Evolutionary conservation across 2,329 filamentous ascomycete genomes (phyloP).

Genomic region (Colletotrichum sp.): DNA sequence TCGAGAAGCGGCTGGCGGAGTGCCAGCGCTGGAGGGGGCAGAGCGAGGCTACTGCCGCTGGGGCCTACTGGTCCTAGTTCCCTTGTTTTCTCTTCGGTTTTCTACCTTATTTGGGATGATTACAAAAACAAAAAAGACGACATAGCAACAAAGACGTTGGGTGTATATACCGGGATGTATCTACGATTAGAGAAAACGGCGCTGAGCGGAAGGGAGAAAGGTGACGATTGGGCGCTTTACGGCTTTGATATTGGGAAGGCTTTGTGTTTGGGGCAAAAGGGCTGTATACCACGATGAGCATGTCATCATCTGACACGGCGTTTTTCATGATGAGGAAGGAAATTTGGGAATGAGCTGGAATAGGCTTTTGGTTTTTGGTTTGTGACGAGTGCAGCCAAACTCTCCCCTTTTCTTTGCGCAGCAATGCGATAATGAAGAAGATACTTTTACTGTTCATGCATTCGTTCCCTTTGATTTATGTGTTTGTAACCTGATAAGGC

Average conservation of each 20-base stretch:
- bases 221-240: background rate
- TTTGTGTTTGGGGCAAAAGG: background rate
- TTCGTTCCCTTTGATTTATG: no score
- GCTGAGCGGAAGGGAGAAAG: background rate
- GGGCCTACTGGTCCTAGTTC: background rate
- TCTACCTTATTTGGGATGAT: background rate
- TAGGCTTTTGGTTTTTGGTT: background rate
- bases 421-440: background rate
- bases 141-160: background rate
- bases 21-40: constrained; percentile 10
- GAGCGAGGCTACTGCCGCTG: constrained; percentile 1
- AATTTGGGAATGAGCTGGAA: background rate
- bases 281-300: background rate
- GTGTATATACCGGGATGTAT: background rate
- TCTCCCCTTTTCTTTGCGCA: background rate
- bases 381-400: background rate
- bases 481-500: no score
- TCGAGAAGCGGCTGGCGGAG: constrained; percentile 29
- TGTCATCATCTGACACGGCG: background rate
- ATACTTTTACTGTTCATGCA: background rate
- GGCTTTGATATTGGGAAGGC: background rate
- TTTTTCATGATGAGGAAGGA: background rate
- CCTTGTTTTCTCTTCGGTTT: background rate
- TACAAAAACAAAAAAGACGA: background rate
- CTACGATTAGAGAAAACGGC: background rate